Evolutionary conservation across 768 basidiomycete species (phyloP).

Genomic region (Neoboletus subvelutipes): DNA sequence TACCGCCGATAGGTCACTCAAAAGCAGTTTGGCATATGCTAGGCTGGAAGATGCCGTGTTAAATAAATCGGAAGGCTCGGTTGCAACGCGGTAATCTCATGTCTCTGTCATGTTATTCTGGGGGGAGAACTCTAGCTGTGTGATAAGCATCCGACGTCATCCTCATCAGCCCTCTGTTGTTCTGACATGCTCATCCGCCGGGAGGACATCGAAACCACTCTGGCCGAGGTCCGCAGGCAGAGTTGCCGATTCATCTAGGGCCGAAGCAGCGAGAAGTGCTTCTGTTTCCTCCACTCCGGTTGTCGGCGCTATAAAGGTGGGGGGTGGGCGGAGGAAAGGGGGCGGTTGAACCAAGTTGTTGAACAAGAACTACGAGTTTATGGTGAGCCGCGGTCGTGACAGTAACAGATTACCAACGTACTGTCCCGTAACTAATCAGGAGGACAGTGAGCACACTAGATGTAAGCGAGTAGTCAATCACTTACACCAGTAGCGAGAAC

Average conservation of each 20-base stretch:
- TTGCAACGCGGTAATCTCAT: neutral
- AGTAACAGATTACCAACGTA: conserved; percentile 34
- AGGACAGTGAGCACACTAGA: conserved; percentile 11
- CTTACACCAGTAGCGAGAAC: conserved; percentile 88
- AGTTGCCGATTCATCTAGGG: conserved; percentile 77
- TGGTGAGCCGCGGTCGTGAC: conserved; percentile 7
- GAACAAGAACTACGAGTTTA: conserved; percentile 69
- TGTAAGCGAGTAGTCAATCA: conserved; percentile 22
- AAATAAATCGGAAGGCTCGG: neutral
- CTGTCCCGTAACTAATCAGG: conserved; percentile 75
- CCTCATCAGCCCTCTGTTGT: conserved; percentile 15
- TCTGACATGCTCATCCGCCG: conserved; percentile 40
- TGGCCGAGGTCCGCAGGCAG: conserved; percentile 81
- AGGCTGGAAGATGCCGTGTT: neutral
- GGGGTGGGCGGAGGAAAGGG: conserved; percentile 52
- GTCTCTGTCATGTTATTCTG: neutral
- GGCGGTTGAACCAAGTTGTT: conserved; percentile 77
- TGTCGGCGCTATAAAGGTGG: conserved; percentile 29
- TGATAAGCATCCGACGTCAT: neutral
- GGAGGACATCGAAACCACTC: conserved; percentile 81
- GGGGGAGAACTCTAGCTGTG: neutral
- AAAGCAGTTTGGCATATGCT: neutral
- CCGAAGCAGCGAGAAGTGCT: conserved; percentile 41
- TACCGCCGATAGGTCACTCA: conserved; percentile 2
- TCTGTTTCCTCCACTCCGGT: conserved; percentile 58